Base-by-base conservation (phyloP, 2,329 filamentous ascomycete species). In the Drechslerella stenobrocha region DNA sequence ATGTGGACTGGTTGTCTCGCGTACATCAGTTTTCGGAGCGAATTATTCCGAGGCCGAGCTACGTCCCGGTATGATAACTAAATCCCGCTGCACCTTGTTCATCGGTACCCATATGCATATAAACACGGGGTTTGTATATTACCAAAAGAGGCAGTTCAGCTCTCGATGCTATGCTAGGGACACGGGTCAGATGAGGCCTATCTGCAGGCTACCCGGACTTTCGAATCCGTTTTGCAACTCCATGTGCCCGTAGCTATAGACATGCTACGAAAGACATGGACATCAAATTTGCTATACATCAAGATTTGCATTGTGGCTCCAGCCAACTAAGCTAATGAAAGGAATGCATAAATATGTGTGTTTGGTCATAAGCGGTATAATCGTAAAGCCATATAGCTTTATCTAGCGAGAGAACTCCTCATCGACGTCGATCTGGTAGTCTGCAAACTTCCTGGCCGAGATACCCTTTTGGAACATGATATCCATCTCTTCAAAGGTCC, bases 401-500 rank as follows among this genome's bases (percentile, higher is more conserved):
- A 18, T 18, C 50, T 24, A 55, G 11, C 52, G 61, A 13, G 55
- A 55, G 37, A 67, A 67, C 23, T 67, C 70, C 30, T 77, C 76
- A 2, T 77, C 76, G 42, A 75, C 71, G 57, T 75, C 75, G 52
- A 77, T 75, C 52, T 74, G 70, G 69, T 76, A 77, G 5, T 73
- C 73, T 50, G 73, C 70, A 63, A 78, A 79, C 67, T 78, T 75
- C 53, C 78, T 75, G 47, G 77, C 77, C 0, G 76, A 71, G 3
- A 79, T 52, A 11, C 73, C 71, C 71, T 76, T 76, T 69, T 77
- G 76, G 73, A 76, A 75, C 77, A 79, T 77, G 64, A 77, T 73
- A 53, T 80, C 78, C 74, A 80, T 72, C 71, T 80, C 78, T 51
- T 77, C 77, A 70, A 78, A 79, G 1, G 78, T 80, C 77, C 13